Percentiles rank a stretch among this genome's conserved stretches.
phyloP scores from a whole-genome alignment of 2,329 filamentous ascomycete species.

The Rhinocladiella mackenziei region DNA sequence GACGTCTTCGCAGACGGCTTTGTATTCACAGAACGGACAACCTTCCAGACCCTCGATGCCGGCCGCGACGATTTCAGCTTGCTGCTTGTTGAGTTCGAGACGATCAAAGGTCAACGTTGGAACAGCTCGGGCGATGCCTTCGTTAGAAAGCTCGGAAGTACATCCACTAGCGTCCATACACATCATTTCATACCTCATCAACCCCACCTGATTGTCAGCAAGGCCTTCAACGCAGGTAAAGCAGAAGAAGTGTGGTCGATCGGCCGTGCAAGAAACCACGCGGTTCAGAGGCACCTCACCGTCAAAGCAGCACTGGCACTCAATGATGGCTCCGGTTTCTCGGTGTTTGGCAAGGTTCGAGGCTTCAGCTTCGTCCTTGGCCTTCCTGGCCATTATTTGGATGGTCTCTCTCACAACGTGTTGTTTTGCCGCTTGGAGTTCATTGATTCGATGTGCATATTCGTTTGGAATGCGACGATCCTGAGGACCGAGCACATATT shows the following conservation, averaged over 20 bases:
- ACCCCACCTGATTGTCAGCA: slow-evolving; percentile 65
- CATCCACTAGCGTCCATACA: slow-evolving; percentile 72
- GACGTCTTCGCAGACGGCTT: slow-evolving; percentile 65
- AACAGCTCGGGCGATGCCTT: slow-evolving; percentile 24
- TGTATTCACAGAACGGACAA: slow-evolving; percentile 80
- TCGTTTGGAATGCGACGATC: slow-evolving; percentile 16
- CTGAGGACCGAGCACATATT: slow-evolving; percentile 15
- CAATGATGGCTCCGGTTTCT: slow-evolving; percentile 52
- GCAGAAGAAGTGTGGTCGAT: slow-evolving; percentile 64
- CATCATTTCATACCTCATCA: slow-evolving; percentile 61
- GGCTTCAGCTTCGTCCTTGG: slow-evolving; percentile 33
- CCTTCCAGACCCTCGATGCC: slow-evolving; percentile 67
- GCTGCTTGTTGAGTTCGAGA: slow-evolving; percentile 67
- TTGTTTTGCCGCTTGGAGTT: slow-evolving; percentile 33
- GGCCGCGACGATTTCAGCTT: slow-evolving; percentile 64
- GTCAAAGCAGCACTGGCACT: slow-evolving; percentile 71
- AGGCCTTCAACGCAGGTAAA: slow-evolving; percentile 59
- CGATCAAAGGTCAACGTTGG: slow-evolving; percentile 53
- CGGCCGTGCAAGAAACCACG: slow-evolving; percentile 63
- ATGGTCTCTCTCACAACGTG: slow-evolving; percentile 24
- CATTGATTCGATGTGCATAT: slow-evolving; percentile 26
- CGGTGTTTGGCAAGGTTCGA: slow-evolving; percentile 39
- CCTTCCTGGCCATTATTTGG: slow-evolving; percentile 21
- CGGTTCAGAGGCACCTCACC: slow-evolving; percentile 60
- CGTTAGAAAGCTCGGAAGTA: slow-evolving; percentile 38